phyloP scores from a whole-genome alignment of 78 protist species.

The Guillardia theta region DNA sequence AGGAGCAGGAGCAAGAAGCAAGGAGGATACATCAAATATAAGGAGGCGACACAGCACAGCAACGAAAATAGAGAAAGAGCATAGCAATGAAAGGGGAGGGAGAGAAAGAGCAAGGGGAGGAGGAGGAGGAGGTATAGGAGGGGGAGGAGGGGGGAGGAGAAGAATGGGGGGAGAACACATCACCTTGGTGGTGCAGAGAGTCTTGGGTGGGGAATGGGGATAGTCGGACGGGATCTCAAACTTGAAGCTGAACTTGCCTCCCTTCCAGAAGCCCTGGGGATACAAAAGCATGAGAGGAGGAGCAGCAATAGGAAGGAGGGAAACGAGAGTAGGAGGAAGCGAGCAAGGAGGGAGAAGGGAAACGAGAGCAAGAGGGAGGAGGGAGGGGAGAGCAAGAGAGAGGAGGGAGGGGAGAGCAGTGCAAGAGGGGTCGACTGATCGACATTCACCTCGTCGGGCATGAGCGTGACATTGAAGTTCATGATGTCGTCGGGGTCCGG shows the following conservation, averaged over 20 bases:
- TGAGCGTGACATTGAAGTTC: constrained; percentile 8
- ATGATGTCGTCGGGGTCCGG: constrained; percentile 17
- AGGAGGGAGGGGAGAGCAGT: not conserved
- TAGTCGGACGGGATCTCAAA: not conserved
- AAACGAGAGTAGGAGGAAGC: not conserved
- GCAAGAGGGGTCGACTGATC: too few relatives aligned
- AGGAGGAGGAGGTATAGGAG: too few relatives aligned
- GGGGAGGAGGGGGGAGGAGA: too few relatives aligned
- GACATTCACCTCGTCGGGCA: not conserved
- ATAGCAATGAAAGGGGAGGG: too few relatives aligned
- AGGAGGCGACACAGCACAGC: too few relatives aligned
- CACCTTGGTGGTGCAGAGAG: constrained; percentile 4
- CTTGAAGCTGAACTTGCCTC: not conserved
- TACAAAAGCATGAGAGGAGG: too few relatives aligned
- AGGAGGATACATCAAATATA: too few relatives aligned
- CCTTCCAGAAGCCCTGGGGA: not conserved
- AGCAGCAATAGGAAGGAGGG: not conserved
- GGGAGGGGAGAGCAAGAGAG: not conserved
- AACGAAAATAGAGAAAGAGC: too few relatives aligned
- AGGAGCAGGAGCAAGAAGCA: too few relatives aligned
- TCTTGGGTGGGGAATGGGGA: constrained; percentile 23
- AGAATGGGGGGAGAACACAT: not conserved
- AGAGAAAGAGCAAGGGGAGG: too few relatives aligned
- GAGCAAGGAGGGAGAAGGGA: not conserved
- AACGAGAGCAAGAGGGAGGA: not conserved